These are phyloP conservation scores for Urostyla sp. DNA, from an alignment of 73 alveolate species.

Conservation along the genomic window DNA sequence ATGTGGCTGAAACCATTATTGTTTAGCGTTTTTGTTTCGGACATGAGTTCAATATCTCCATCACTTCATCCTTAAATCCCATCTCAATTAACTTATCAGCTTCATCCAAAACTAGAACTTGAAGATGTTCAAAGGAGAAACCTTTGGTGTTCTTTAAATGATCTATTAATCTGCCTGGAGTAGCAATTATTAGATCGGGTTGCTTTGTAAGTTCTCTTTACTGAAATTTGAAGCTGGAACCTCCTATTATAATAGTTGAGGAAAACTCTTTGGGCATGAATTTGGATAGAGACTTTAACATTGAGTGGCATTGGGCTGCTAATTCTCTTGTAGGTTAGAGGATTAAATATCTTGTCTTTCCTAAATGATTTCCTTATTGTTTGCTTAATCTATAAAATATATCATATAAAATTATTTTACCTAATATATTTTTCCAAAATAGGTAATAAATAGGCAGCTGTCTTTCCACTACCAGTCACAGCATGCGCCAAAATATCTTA, in stretches of 20 bases:
- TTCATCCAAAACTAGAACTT: slow-evolving; percentile 95
- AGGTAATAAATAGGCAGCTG: slow-evolving; percentile 99
- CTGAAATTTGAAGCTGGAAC: slow-evolving; percentile 83
- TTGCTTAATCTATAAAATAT: slow-evolving; percentile 38
- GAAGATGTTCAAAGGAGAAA: slow-evolving; percentile 85
- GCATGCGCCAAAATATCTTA: slow-evolving; percentile 98
- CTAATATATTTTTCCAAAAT: slow-evolving; percentile 90
- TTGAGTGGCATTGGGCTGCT: slow-evolving; percentile 93
- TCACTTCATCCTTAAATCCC: slow-evolving; percentile 94
- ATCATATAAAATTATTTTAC: no score
- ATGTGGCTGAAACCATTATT: slow-evolving; percentile 97
- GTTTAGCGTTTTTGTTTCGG: slow-evolving; percentile 92
- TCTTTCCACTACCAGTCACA: slow-evolving; percentile 99
- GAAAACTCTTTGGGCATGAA: slow-evolving; percentile 77
- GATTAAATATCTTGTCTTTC: slow-evolving; percentile 63
- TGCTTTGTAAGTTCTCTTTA: slow-evolving; percentile 83
- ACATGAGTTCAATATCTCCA: slow-evolving; percentile 79
- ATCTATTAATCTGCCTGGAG: slow-evolving; percentile 98
- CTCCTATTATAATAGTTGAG: slow-evolving; percentile 92
- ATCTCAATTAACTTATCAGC: slow-evolving; percentile 98
- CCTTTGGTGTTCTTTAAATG: slow-evolving; percentile 87
- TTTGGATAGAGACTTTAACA: slow-evolving; percentile 86
- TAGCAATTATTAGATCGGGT: slow-evolving; percentile 95
- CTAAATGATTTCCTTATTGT: not conserved
- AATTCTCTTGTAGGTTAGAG: slow-evolving; percentile 98